Conservation (phyloP, 805 yeast species). For the Allodekkera sacchari region DNA sequence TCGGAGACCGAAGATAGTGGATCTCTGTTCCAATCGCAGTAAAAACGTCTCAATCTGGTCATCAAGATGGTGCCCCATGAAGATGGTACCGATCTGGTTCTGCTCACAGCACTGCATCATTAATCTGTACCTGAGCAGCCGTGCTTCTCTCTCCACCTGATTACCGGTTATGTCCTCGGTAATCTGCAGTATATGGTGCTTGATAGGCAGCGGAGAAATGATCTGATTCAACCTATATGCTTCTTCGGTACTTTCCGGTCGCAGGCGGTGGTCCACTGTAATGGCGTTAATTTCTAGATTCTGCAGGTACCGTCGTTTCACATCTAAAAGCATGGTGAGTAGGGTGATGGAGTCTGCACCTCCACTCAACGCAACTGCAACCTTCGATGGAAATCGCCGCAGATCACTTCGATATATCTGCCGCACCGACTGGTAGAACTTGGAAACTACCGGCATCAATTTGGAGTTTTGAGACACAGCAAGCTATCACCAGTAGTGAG, state of each 20-base stretch:
- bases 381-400: constrained; percentile 2
- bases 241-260: constrained; percentile 42
- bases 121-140: constrained; percentile 41
- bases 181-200: constrained; percentile 20
- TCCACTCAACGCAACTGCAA: constrained; percentile 58
- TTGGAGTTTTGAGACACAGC: too few species aligned
- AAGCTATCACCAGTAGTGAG: too few species aligned
- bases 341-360: constrained; percentile 78
- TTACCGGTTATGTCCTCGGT: constrained; percentile 7
- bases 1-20: constrained; percentile 48
- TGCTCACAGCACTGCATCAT: constrained; percentile 34
- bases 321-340: constrained; percentile 35
- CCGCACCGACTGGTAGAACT: not conserved
- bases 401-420: constrained; percentile 1
- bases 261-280: constrained; percentile 57
- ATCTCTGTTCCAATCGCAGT: constrained; percentile 39
- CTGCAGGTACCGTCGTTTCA: constrained; percentile 13
- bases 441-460: too few species aligned
- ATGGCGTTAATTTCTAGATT: constrained; percentile 37
- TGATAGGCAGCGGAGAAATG: constrained; percentile 12
- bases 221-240: constrained; percentile 30
- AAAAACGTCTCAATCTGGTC: constrained; percentile 69
- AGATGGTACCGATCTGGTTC: constrained; percentile 27
- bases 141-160: constrained; percentile 46
- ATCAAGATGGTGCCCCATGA: constrained; percentile 61